Conservation (phyloP, 225 moss, liverwort and hornwort genomes). For the Anthoceros angustus region DNA sequence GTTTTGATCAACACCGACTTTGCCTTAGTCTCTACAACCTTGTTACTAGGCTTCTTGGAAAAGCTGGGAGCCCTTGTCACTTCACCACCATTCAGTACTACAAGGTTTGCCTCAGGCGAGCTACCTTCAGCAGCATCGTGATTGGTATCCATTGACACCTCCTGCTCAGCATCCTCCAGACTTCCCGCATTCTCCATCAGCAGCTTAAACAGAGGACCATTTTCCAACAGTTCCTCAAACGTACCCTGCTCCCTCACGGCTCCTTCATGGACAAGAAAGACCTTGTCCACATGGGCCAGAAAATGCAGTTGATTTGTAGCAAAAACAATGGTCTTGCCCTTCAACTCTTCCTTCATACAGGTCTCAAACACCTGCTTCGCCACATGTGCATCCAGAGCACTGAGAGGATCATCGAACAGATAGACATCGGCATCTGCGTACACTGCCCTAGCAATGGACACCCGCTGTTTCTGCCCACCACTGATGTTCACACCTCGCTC, state of each 20-base stretch:
- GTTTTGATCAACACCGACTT: constrained; percentile 55
- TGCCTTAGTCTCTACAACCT: constrained; percentile 18
- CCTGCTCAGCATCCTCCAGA: constrained; percentile 58
- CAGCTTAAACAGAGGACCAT: constrained; percentile 57
- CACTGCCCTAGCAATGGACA: constrained; percentile 28
- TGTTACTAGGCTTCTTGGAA: constrained; percentile 41
- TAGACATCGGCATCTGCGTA: constrained; percentile 31
- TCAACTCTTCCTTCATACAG: constrained; percentile 54
- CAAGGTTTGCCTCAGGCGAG: constrained; percentile 7
- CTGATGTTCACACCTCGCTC: constrained; percentile 33
- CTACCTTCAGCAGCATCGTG: constrained; percentile 13
- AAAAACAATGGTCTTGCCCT: constrained; percentile 52
- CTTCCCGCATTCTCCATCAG: constrained; percentile 92
- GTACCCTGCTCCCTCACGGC: constrained; percentile 83
- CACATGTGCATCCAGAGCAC: not conserved
- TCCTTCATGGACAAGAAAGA: constrained; percentile 59
- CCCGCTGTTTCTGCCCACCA: constrained; percentile 35
- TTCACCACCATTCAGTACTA: constrained; percentile 24
- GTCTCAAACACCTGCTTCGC: constrained; percentile 55
- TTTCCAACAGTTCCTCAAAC: constrained; percentile 51
- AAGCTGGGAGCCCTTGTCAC: constrained; percentile 18
- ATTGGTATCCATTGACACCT: constrained; percentile 5
- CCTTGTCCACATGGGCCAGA: constrained; percentile 63
- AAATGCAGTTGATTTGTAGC: constrained; percentile 97
- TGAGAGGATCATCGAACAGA: constrained; percentile 23